Conservation (phyloP, 1,284 basidiomycete genomes). For the Pseudozyma flocculosa region DNA sequence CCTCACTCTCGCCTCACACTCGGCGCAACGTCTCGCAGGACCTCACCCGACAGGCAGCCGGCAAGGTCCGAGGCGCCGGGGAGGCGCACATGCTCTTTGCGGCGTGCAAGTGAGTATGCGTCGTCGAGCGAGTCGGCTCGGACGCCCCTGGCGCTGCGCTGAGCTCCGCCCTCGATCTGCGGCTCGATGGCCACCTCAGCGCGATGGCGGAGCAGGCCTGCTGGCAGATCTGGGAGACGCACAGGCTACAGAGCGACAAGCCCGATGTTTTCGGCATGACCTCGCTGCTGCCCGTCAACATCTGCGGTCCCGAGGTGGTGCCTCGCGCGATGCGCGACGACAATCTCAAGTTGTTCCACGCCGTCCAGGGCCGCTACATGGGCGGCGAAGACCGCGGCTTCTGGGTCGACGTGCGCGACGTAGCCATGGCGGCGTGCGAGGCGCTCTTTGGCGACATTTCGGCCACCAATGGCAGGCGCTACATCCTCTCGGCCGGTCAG, state of each 20-base stretch:
- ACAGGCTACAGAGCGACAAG: not conserved
- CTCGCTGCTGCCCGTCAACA: slow-evolving; percentile 2
- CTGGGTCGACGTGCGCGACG: slow-evolving; percentile 3
- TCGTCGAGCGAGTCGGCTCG: not conserved
- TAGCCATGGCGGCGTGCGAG: not conserved
- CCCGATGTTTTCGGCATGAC: not conserved
- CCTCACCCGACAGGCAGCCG: not conserved
- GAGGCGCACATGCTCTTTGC: not conserved
- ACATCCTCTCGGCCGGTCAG: not conserved
- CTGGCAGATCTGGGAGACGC: not conserved
- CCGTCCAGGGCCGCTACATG: not conserved
- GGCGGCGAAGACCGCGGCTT: not conserved
- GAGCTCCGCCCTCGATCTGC: not conserved
- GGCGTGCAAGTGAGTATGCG: slow-evolving; percentile 1
- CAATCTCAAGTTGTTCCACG: slow-evolving; percentile 1
- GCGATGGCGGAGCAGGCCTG: not conserved
- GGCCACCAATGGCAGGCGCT: not conserved
- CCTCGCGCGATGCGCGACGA: slow-evolving; percentile 1
- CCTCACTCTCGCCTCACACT: no score
- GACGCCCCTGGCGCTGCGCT: no score
- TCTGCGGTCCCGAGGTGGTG: slow-evolving; percentile 2
- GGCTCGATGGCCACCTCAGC: not conserved
- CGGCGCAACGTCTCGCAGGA: no score
- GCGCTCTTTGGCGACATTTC: slow-evolving; percentile 1
- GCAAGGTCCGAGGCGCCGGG: not conserved